Evolutionary conservation across 139 green algal genomes (phyloP), one percentile per base, ranked within the genome.

Genomic region (Micractinium conductrix): DNA sequence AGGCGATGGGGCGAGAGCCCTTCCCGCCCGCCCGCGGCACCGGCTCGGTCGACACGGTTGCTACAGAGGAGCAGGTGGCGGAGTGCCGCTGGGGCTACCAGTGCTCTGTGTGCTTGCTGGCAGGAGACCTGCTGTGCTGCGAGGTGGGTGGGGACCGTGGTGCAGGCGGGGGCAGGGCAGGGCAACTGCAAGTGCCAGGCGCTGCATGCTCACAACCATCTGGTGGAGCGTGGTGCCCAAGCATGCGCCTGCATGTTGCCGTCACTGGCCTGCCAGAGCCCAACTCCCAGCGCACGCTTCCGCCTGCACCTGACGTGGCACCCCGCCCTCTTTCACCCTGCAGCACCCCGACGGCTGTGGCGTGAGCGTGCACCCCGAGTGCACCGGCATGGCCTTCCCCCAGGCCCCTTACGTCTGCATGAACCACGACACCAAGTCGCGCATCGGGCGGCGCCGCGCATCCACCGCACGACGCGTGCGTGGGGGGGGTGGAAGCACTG

Each of bases 41-140:
- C n/a, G 62, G 69, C 30, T 33, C 74, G 5, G 65, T 85, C 40
- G 85, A 84, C 50, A 74, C 74, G 0, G 45, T 84, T 28, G 88
- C 83, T 24, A 69, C 55, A 7, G 63, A 81, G 9, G 81, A 91
- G 38, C 70, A 86, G 71, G 65, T 88, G 26, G 75, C 78, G 6
- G 33, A 43, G 21, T 90, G 87, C 75, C 55, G 81, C n/a, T 91
- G 88, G 88, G 82, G 80, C 69, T 90, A 87, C 81, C 58, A 83
- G 30, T 91, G 88, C 75, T 74, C 74, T 4, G 70, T 88, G 37
- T 91, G 88, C 74, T 53, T 79, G 43, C 75, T 88, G 65, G 81
- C 80, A 5, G 88, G 88, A 16, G 88, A 91, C 80, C 80, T 91
- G 63, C 75, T 91, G 48, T 91, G 88, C 85, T 91, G 88, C 81